phyloP scores from a whole-genome alignment of 1,284 basidiomycete genomes.

The Peniophora sp. region DNA sequence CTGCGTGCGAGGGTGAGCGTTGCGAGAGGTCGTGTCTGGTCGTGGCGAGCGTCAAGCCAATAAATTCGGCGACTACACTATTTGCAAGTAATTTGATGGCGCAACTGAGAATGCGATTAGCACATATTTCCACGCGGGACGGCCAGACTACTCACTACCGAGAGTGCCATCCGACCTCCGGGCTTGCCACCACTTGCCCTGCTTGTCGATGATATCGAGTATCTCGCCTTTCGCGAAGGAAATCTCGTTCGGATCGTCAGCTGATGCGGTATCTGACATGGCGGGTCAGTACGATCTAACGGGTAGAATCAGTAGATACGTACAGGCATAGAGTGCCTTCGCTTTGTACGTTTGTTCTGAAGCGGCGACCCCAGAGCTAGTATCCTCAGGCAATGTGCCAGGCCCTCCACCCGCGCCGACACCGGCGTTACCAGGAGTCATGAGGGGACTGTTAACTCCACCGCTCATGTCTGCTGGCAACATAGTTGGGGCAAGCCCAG shows the following conservation, averaged over 20 bases:
- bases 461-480: slow-evolving; percentile 16
- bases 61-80: slow-evolving; percentile 34
- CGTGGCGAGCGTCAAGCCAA: background rate
- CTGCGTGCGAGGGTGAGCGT: background rate
- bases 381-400: slow-evolving; percentile 11
- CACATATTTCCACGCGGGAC: background rate
- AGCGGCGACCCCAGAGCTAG: slow-evolving; percentile 9
- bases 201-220: slow-evolving; percentile 90
- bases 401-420: slow-evolving; percentile 45
- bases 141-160: slow-evolving; percentile 50
- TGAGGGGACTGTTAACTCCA: slow-evolving; percentile 54
- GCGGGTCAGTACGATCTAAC: background rate
- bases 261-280: slow-evolving; percentile 73
- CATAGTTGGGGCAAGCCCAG: background rate
- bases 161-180: slow-evolving; percentile 75
- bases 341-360: slow-evolving; percentile 64
- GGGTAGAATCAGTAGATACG: slow-evolving; percentile 22
- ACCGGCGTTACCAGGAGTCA: slow-evolving; percentile 44
- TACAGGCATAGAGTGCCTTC: slow-evolving; percentile 84
- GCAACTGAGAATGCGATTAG: slow-evolving; percentile 45
- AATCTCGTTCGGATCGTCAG: slow-evolving; percentile 95
- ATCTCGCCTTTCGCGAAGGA: slow-evolving; percentile 92
- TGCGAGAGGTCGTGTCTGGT: background rate
- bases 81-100: slow-evolving; percentile 75
- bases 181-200: slow-evolving; percentile 96